phyloP scores from a whole-genome alignment of 2,329 filamentous ascomycete genomes.

The Diaporthe caulivora region DNA sequence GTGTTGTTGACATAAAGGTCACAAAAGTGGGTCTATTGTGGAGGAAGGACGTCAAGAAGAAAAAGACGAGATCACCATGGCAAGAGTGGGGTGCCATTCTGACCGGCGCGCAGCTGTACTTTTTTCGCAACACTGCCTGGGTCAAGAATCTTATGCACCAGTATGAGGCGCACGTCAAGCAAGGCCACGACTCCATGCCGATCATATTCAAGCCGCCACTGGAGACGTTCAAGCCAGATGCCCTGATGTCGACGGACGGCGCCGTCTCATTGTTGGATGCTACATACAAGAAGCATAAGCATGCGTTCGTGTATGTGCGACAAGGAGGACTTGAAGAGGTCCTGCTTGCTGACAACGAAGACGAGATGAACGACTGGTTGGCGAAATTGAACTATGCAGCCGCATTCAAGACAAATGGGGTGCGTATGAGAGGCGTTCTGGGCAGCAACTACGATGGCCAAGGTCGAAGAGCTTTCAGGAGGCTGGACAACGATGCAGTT shows the following conservation, averaged over 20 bases:
- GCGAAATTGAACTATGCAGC: slow-evolving; percentile 96
- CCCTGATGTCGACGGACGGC: slow-evolving; percentile 91
- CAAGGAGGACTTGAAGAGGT: slow-evolving; percentile 91
- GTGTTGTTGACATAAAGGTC: slow-evolving; percentile 96
- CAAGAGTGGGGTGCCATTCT: slow-evolving; percentile 98
- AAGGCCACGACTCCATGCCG: slow-evolving; percentile 79
- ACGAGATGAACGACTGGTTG: slow-evolving; percentile 96
- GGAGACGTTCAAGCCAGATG: slow-evolving; percentile 93
- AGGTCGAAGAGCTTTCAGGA: slow-evolving; percentile 76
- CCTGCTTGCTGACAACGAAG: slow-evolving; percentile 88
- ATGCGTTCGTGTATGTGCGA: slow-evolving; percentile 91
- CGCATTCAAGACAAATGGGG: slow-evolving; percentile 90
- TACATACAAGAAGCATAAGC: slow-evolving; percentile 94
- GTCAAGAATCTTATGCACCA: slow-evolving; percentile 92
- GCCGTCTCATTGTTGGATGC: slow-evolving; percentile 89
- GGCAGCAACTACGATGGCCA: slow-evolving; percentile 90
- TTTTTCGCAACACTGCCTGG: slow-evolving; percentile 95
- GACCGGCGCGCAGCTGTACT: slow-evolving; percentile 96
- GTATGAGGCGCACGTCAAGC: slow-evolving; percentile 84
- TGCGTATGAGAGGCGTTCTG: slow-evolving; percentile 88
- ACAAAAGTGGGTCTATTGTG: slow-evolving; percentile 95
- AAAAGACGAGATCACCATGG: slow-evolving; percentile 95
- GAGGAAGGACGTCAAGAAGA: slow-evolving; percentile 94
- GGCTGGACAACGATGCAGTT: slow-evolving; percentile 76
- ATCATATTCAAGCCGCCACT: slow-evolving; percentile 92